Base-by-base conservation (phyloP, 805 yeast genomes). In the Candida alai region DNA sequence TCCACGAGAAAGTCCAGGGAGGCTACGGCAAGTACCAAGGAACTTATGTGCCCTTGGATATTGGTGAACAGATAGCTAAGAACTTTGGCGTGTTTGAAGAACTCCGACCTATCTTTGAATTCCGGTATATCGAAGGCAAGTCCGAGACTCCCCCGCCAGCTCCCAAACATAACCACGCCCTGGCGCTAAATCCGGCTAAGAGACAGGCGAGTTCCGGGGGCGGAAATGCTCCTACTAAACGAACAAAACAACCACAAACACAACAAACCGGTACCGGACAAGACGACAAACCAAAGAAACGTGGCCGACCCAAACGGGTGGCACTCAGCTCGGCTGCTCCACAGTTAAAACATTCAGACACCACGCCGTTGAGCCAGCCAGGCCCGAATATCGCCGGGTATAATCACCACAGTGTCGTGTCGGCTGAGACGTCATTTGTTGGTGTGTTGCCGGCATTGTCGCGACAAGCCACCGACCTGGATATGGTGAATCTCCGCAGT, bases 1-100 rank as follows among this genome's bases (percentile, higher is more conserved):
- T 60, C 22, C 81, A 77, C 49, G 88, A 81, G 46, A 80, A 79
- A 46, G 79, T 80, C 17, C 84, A 79, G 53, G 85, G 85, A 22
- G 86, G 85, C 1, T 75, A 78, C 42, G 85, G 84, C n/a, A 76
- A 77, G 46, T 78, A 76, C 54, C 85, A 62, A 40, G 73, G 73
- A 3, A 67, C 73, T 2, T 67, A 65, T 37, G 71, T 67, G 7
- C 73, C 73, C 1, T 54, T 66, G 32, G 58, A 60, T 11, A 35
- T 63, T 17, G 73, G 73, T 2, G 59, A 47, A 6, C 66, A 62
- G 3, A 58, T 66, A 19, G 73, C 73, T 20, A 48, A 49, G 15
- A 46, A 45, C 19, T 65, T 67, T 37, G 65, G 57, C n/a, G 68
- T 65, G 3, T 64, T 68, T 40, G 82, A 74, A 3, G 65, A 72